A percentile compares a stretch with the other conserved stretches of the same genome.
Evolutionary conservation across 345 rosid species (phyloP).

Genomic region (Pseudoturritis turrita): DNA sequence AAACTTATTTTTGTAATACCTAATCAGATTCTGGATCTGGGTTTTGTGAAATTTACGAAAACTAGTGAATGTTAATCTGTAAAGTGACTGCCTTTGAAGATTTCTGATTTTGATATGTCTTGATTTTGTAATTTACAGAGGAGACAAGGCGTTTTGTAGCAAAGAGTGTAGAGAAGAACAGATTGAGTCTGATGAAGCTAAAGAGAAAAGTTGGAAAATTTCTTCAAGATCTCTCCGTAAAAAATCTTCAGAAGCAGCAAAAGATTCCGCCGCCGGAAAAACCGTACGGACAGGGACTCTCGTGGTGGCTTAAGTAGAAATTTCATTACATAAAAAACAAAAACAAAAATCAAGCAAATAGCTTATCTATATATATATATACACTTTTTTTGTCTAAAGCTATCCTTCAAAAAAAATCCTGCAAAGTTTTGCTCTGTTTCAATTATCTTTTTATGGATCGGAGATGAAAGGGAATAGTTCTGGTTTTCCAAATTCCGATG

Average conservation of each 20-base stretch:
- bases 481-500: neutral
- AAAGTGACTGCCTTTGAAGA: neutral
- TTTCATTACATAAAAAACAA: neutral
- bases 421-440: slow-evolving; percentile 24
- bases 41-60: neutral
- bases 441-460: slow-evolving; percentile 6
- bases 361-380: neutral
- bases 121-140: slow-evolving; percentile 39
- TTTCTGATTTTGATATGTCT: neutral
- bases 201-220: slow-evolving; percentile 49
- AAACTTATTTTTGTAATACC: neutral
- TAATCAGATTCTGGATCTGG: neutral
- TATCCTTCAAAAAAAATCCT: neutral
- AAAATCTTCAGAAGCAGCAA: slow-evolving; percentile 37
- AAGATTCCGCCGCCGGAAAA: slow-evolving; percentile 35
- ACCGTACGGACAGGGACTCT: slow-evolving; percentile 61
- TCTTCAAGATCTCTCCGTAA: slow-evolving; percentile 49
- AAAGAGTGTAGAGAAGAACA: slow-evolving; percentile 85
- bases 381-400: slow-evolving; percentile 13
- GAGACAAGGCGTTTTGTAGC: slow-evolving; percentile 81
- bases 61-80: no score
- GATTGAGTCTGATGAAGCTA: slow-evolving; percentile 66
- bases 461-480: neutral
- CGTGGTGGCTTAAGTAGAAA: slow-evolving; percentile 27
- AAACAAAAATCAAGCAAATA: slow-evolving; percentile 4